Evolutionary conservation across 2,329 filamentous ascomycete genomes (phyloP).

Genomic region (Hypoxylon sp.): DNA sequence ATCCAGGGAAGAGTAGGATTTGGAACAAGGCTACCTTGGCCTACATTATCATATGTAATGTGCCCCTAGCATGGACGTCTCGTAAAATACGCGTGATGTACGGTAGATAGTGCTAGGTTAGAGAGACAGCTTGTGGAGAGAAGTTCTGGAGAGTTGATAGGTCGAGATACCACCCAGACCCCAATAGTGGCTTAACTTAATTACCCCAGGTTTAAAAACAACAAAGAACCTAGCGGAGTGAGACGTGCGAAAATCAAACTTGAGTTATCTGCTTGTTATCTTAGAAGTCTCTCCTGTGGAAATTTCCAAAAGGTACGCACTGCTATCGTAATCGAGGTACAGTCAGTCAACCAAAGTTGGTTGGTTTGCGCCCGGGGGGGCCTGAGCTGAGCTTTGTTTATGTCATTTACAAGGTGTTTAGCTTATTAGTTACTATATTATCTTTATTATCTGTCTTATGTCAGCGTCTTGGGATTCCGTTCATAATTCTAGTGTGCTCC

Average conservation of each 20-base stretch:
- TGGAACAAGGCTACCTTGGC: constrained; percentile 24
- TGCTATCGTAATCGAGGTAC: constrained; percentile 31
- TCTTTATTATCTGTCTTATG: constrained; percentile 31
- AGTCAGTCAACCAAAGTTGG: constrained; percentile 9
- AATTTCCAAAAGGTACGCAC: constrained; percentile 19
- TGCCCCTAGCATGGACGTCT: constrained; percentile 25
- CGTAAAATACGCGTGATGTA: constrained; percentile 23
- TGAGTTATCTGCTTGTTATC: constrained; percentile 18
- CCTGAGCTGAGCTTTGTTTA: constrained; percentile 30
- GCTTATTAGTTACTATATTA: constrained; percentile 6
- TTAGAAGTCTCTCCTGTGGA: not conserved
- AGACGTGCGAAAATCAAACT: constrained; percentile 32
- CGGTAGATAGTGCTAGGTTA: constrained; percentile 35
- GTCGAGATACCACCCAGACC: constrained; percentile 29
- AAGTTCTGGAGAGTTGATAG: constrained; percentile 45
- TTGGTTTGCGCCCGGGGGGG: constrained; percentile 16
- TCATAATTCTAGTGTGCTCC: constrained; percentile 50
- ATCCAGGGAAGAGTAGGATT: constrained; percentile 22
- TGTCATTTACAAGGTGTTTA: constrained; percentile 7
- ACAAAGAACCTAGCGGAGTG: constrained; percentile 29
- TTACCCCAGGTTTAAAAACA: constrained; percentile 51
- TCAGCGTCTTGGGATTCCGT: constrained; percentile 41
- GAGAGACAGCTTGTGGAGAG: constrained; percentile 49
- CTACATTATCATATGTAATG: constrained; percentile 19
- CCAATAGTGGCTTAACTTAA: constrained; percentile 46